These are phyloP conservation scores for Fusarium abutilonis DNA, from an alignment of 2,329 filamentous ascomycete species.

Conservation along the genomic window DNA sequence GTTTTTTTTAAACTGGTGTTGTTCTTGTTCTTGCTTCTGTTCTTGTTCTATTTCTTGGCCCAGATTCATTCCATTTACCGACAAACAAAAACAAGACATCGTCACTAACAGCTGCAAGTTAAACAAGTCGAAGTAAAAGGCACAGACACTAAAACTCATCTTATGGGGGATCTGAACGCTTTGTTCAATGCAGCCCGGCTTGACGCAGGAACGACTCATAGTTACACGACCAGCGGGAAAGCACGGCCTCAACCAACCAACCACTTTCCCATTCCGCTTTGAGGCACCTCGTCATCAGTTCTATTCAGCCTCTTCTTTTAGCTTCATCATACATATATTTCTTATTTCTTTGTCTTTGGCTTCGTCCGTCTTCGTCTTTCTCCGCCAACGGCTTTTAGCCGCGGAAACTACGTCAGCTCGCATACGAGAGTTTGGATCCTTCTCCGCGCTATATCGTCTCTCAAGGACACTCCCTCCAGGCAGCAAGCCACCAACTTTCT, in stretches of 20 bases:
- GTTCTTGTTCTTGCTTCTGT: not conserved
- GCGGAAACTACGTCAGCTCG: slow-evolving; percentile 13
- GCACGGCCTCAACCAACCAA: slow-evolving; percentile 7
- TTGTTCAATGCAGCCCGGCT: slow-evolving; percentile 11
- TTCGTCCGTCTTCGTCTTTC: slow-evolving; percentile 1
- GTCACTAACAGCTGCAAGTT: too few species aligned
- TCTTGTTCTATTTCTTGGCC: too few species aligned
- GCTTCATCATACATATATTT: not conserved
- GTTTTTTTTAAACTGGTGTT: not conserved
- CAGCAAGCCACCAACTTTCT: slow-evolving; percentile 13
- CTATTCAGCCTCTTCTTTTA: slow-evolving; percentile 9
- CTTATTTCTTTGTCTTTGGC: not conserved
- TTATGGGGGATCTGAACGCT: slow-evolving; percentile 2
- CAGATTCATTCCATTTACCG: not conserved
- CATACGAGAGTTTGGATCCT: slow-evolving; percentile 21
- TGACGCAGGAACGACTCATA: slow-evolving; percentile 18
- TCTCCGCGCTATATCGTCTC: slow-evolving; percentile 10
- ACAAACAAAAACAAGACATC: too few species aligned
- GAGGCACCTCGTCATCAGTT: slow-evolving; percentile 18
- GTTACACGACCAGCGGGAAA: slow-evolving; percentile 3
- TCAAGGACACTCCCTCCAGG: not conserved
- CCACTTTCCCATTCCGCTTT: slow-evolving; percentile 23
- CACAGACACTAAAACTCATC: not conserved
- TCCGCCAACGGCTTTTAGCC: not conserved
- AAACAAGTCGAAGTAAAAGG: not conserved